phyloP scores from a whole-genome alignment of 306 rosid genomes.

The Sesbania bispinosa region DNA sequence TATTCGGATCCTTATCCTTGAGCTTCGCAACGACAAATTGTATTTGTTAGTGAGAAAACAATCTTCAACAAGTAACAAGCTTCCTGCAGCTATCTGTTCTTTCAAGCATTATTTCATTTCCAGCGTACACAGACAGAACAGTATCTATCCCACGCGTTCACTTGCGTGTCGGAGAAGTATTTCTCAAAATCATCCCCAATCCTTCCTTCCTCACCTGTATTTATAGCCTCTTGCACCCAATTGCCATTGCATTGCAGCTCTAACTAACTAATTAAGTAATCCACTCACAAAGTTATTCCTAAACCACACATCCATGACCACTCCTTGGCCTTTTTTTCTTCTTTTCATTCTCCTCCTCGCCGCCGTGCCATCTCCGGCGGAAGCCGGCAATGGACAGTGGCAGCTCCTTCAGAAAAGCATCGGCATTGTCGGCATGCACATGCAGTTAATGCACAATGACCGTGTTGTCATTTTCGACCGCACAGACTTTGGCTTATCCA shows the following conservation, averaged over 20 bases:
- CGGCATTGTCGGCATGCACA: conserved; percentile 96
- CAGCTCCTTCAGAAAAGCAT: conserved; percentile 47
- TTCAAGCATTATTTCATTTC: background rate
- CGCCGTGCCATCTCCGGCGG: background rate
- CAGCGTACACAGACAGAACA: background rate
- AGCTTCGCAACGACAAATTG: no score
- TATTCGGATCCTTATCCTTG: no score
- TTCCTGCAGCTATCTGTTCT: background rate
- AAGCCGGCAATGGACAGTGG: conserved; percentile 49
- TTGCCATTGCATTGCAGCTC: no score
- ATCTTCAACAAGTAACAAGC: background rate
- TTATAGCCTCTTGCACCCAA: conserved; percentile 23
- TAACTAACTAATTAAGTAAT: no score
- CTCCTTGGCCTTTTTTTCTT: background rate
- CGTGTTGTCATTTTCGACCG: conserved; percentile 72
- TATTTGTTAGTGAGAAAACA: no score
- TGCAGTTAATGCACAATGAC: conserved; percentile 76
- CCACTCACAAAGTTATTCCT: background rate
- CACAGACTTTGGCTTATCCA: conserved; percentile 75
- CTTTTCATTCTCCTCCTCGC: background rate
- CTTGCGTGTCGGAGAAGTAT: conserved; percentile 11
- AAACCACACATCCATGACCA: background rate
- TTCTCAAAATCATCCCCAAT: background rate
- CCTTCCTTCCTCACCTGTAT: background rate
- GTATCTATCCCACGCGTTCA: background rate